A percentile compares a stretch with the other conserved stretches of the same genome.
Evolutionary conservation across 2,329 filamentous ascomycete genomes (phyloP).

Genomic region (Rhinocladiella mackenziei): DNA sequence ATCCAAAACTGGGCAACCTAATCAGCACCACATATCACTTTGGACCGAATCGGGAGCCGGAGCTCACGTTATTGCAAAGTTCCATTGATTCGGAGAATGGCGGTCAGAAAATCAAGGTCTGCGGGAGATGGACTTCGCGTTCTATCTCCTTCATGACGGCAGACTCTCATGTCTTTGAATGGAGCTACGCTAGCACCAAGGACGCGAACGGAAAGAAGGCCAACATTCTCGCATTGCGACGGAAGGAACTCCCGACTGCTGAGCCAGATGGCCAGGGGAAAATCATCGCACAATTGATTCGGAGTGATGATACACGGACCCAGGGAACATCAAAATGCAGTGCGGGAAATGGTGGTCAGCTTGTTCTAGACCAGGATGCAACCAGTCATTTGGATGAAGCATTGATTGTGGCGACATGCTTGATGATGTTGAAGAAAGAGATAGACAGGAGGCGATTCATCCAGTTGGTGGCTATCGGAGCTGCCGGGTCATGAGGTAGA

Average conservation of each 20-base stretch:
- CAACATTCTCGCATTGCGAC: conserved; percentile 31
- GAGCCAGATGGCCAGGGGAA: conserved; percentile 13
- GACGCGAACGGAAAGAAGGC: conserved; percentile 36
- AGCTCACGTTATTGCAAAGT: conserved; percentile 38
- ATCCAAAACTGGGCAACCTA: conserved; percentile 35
- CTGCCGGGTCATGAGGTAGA: not conserved
- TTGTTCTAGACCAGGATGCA: conserved; percentile 52
- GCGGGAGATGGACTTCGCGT: conserved; percentile 46
- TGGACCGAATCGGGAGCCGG: conserved; percentile 52
- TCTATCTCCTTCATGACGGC: conserved; percentile 46
- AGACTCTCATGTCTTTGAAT: conserved; percentile 50
- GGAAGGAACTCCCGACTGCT: conserved; percentile 13
- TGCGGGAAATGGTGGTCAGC: conserved; percentile 43
- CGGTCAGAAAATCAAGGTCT: conserved; percentile 33
- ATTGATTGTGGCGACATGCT: conserved; percentile 54
- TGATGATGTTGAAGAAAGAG: conserved; percentile 64
- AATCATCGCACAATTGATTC: conserved; percentile 40
- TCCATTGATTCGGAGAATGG: conserved; percentile 26
- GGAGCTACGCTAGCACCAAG: conserved; percentile 51
- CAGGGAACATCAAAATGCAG: conserved; percentile 36
- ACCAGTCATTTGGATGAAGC: conserved; percentile 40
- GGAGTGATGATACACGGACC: conserved; percentile 41
- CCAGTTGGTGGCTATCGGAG: conserved; percentile 43
- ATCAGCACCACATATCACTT: conserved; percentile 57
- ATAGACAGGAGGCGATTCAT: conserved; percentile 54